Percentiles rank a stretch among this genome's conserved stretches.
These are phyloP conservation scores for Fusarium longipes DNA, from an alignment of 2,329 filamentous ascomycete genomes.

Conservation along the genomic window DNA sequence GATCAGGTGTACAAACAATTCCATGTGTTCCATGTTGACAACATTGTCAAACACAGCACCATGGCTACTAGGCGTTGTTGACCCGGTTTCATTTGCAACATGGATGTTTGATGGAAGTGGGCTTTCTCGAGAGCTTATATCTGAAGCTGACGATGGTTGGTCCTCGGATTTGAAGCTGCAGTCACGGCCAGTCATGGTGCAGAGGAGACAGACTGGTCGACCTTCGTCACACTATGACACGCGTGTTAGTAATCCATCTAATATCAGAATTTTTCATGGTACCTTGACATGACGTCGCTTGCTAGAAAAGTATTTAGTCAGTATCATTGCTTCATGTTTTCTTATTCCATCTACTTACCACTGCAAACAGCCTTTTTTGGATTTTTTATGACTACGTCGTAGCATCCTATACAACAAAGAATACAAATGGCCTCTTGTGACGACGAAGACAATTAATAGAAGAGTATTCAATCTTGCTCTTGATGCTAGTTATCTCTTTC, in stretches of 20 bases:
- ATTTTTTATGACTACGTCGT: conserved; percentile 38
- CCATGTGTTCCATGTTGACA: conserved; percentile 26
- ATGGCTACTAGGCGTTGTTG: not conserved
- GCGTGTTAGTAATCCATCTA: conserved; percentile 11
- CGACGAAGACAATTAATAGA: too few relatives aligned
- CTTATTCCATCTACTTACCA: conserved; percentile 13
- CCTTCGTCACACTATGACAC: conserved; percentile 35
- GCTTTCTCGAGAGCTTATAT: not conserved
- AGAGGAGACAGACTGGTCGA: conserved; percentile 27
- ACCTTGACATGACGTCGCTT: conserved; percentile 39
- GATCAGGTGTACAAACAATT: conserved; percentile 7
- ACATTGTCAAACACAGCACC: not conserved
- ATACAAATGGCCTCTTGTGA: too few relatives aligned
- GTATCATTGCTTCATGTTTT: too few relatives aligned
- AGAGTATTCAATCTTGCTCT: too few relatives aligned
- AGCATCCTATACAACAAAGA: conserved; percentile 1
- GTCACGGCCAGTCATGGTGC: conserved; percentile 4
- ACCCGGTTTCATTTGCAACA: not conserved
- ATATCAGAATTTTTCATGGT: accelerated
- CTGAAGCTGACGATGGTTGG: not conserved
- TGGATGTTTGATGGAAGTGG: accelerated
- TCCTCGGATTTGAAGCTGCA: conserved; percentile 13
- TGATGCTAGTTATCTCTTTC: not conserved
- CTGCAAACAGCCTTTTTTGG: conserved; percentile 28
- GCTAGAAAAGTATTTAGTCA: not conserved